phyloP scores from a whole-genome alignment of 2,329 filamentous ascomycete genomes.

The Fusarium hainanense region DNA sequence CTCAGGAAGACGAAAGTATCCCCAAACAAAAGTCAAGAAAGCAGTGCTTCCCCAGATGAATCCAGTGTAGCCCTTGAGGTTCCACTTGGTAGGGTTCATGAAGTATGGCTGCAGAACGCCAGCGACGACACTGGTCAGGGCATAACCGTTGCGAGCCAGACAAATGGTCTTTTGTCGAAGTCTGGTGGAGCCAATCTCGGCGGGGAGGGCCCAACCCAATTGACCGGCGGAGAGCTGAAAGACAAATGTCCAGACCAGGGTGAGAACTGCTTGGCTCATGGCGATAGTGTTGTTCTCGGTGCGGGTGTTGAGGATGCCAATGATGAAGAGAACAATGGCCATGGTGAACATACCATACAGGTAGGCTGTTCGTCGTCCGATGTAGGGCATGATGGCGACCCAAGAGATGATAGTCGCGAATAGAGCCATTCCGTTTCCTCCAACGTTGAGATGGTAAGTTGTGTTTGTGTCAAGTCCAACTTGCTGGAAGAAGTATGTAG shows the following conservation, averaged over 20 bases:
- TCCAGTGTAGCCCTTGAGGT: constrained; percentile 57
- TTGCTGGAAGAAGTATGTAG: constrained; percentile 56
- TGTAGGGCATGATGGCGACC: constrained; percentile 53
- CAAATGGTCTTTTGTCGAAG: constrained; percentile 50
- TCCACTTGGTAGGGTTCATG: constrained; percentile 54
- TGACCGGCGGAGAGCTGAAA: constrained; percentile 54
- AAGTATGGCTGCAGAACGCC: constrained; percentile 49
- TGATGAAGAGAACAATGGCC: constrained; percentile 52
- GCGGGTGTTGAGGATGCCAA: constrained; percentile 56
- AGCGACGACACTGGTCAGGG: constrained; percentile 36
- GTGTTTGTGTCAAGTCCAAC: constrained; percentile 48
- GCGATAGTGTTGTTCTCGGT: constrained; percentile 41
- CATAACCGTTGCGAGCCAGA: constrained; percentile 46
- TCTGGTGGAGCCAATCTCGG: constrained; percentile 48
- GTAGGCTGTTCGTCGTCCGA: constrained; percentile 59
- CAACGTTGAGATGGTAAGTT: constrained; percentile 54
- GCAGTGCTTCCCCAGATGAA: constrained; percentile 47
- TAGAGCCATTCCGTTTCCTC: constrained; percentile 53
- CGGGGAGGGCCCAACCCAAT: constrained; percentile 50
- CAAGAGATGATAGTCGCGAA: constrained; percentile 59
- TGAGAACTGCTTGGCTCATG: constrained; percentile 52
- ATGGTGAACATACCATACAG: constrained; percentile 58
- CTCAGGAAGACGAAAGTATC: constrained; percentile 63
- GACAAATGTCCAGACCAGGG: constrained; percentile 50
- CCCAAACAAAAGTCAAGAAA: constrained; percentile 46